A percentile compares a stretch with the other conserved stretches of the same genome.
phyloP scores from a whole-genome alignment of 2,329 filamentous ascomycete genomes.

The Fusarium sp. region DNA sequence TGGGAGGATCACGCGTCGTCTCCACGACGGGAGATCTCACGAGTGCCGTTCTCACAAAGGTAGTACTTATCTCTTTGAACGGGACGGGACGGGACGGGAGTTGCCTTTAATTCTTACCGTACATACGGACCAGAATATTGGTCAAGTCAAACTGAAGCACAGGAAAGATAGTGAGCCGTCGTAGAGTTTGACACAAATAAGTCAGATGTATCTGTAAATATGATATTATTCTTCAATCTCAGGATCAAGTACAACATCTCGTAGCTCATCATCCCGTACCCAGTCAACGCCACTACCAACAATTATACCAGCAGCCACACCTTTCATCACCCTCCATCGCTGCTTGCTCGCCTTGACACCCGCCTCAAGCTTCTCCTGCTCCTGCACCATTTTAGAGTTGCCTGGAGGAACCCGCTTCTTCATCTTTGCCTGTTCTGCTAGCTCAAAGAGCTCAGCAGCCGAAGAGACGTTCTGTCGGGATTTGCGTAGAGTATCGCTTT shows the following conservation, averaged over 20 bases:
- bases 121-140: conserved; percentile 1
- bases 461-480: conserved; percentile 73
- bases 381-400: conserved; percentile 64
- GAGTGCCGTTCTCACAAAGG: conserved; percentile 2
- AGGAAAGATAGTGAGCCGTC: not conserved
- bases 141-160: not conserved
- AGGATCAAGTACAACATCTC: conserved; percentile 78
- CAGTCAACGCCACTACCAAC: conserved; percentile 87
- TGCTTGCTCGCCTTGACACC: conserved; percentile 73
- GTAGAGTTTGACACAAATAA: not conserved
- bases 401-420: conserved; percentile 67
- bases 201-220: conserved; percentile 7
- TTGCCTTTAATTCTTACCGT: not conserved
- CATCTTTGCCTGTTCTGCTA: conserved; percentile 68
- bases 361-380: conserved; percentile 69
- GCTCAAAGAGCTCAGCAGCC: conserved; percentile 70
- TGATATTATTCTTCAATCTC: conserved; percentile 59
- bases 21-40: conserved; percentile 22
- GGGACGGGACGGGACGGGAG: conserved; percentile 26
- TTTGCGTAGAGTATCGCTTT: conserved; percentile 68
- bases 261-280: conserved; percentile 76
- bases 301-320: conserved; percentile 80
- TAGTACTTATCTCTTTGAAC: conserved; percentile 34
- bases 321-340: conserved; percentile 81
- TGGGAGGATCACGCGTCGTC: conserved; percentile 7